Base-by-base conservation (phyloP, 805 yeast genomes). In the Saccharomyces kudriavzevii region DNA sequence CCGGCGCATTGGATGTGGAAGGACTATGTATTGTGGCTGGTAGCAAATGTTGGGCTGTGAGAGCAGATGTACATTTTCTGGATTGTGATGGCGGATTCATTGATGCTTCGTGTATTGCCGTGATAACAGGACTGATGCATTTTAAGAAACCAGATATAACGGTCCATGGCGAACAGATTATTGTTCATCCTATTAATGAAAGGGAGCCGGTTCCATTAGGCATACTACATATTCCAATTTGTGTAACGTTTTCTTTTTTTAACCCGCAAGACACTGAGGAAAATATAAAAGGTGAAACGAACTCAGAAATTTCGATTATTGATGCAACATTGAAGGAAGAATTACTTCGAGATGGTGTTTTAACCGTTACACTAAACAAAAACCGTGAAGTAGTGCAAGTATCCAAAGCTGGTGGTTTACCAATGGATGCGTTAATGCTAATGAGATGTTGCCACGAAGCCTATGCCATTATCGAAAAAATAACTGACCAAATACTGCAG, bases 81-180 rank as follows among this genome's bases (percentile, higher is more conserved):
- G 86, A 90, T 66, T 89, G 82, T 64, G 99, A 94, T 70, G 99
- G 99, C 45, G 95, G 95, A 20, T 78, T 94, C 49, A 84, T 91
- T 45, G 99, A 94, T 69, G 87, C 89, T 5, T 85, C 92, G 45
- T 88, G 96, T 70, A 77, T 90, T 53, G 98, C 94, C 0, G 97
- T 89, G 6, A 85, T 89, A 79, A 81, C 92, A 6, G 96, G 88
- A 0, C 74, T 94, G 52, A 75, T 84, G 59, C 97, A 91, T 67
- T 94, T 82, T 70, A 80, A 80, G 53, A 84, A 87, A 61, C 96
- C 96, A 10, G 97, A 91, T 68, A 79, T 89, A 30, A 80, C 90
- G 1, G 82, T 90, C 9, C 76, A 77, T 46, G 86, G 85, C 13
- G 84, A 82, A 45, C 79, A 78, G 27, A 73, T 89, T 10, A 77